phyloP scores from a whole-genome alignment of 176 grass and related monocot species.

The Aegilops umbellulata region DNA sequence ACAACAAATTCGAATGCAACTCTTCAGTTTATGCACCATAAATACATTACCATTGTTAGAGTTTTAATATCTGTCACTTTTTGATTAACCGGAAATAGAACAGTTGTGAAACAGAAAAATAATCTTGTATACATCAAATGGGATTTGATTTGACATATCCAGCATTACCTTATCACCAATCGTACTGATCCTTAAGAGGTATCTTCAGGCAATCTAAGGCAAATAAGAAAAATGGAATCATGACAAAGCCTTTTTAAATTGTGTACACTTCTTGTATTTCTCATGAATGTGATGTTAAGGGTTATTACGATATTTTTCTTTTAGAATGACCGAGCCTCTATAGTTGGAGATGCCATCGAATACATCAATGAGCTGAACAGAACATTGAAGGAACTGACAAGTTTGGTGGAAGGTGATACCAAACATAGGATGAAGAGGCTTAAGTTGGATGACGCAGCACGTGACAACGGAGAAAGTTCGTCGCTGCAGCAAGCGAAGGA shows the following conservation, averaged over 20 bases:
- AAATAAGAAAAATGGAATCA: neutral
- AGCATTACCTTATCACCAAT: neutral
- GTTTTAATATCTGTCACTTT: neutral
- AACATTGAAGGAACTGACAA: slow-evolving; percentile 66
- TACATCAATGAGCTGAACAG: slow-evolving; percentile 86
- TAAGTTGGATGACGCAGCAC: slow-evolving; percentile 48
- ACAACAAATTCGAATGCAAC: neutral
- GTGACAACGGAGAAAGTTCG: slow-evolving; percentile 58
- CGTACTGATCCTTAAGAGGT: neutral
- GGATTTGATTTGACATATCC: neutral
- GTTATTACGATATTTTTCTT: slow-evolving; percentile 14
- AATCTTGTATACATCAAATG: neutral
- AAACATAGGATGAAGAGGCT: slow-evolving; percentile 46
- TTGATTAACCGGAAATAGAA: neutral
- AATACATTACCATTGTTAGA: neutral
- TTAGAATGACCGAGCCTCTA: slow-evolving; percentile 79
- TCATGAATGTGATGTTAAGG: slow-evolving; percentile 13
- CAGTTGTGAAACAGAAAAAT: neutral
- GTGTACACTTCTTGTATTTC: slow-evolving; percentile 5
- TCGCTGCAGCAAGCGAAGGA: slow-evolving; percentile 38
- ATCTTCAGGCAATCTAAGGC: neutral
- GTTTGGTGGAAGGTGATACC: slow-evolving; percentile 41
- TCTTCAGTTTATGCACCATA: neutral
- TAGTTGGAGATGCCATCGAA: slow-evolving; percentile 90
- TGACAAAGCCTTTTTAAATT: neutral